Evolutionary conservation across 768 basidiomycete species (phyloP), one percentile per base, ranked within the genome.

Genomic region (Mycena olivaceomarginata): DNA sequence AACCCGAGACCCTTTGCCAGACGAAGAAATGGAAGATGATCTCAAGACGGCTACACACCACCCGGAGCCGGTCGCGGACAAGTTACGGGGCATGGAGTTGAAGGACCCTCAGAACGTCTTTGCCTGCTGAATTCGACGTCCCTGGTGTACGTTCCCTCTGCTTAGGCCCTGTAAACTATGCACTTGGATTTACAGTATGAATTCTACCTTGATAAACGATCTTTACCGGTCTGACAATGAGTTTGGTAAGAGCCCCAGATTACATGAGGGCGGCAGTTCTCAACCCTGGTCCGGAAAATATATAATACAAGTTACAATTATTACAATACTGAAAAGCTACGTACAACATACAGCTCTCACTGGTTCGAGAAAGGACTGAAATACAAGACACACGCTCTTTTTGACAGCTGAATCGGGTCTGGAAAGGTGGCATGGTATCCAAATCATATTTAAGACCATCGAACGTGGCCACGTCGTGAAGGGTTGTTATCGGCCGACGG

Each of bases 391-490:
- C n/a, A 53, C 37, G 48, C 16, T 25, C 57, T 59, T 12, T 31
- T 59, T 15, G n/a, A 51, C 4, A 45, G 63, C 13, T 12, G 64
- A n/a, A 3, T 31, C 31, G 31, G 31, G 31, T 31, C 31, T 31
- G n/a, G 51, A n/a, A 25, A 43, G 22, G 40, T 59, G 41, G 11
- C 56, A 70, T 70, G 60, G 18, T 18, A 16, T 37, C 25, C 60
- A 22, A 64, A 25, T 22, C 48, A 12, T 18, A 60, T 12, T 73
- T 43, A 67, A 60, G 60, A 25, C 76, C 76, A 77, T n/a, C 76
- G 76, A 18, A 77, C 71, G 43, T 64, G 71, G 5, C 57, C 46
- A 15, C 31, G 22, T 9, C 20, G 56, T 4, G 51, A 40, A 67
- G 67, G 39, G 18, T 22, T 67, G 37, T 51, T 46, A 62, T 67